Evolutionary conservation across 164 flowering plant species (phyloP), one percentile per base, ranked within the genome.

Genomic region (Santalum album): DNA sequence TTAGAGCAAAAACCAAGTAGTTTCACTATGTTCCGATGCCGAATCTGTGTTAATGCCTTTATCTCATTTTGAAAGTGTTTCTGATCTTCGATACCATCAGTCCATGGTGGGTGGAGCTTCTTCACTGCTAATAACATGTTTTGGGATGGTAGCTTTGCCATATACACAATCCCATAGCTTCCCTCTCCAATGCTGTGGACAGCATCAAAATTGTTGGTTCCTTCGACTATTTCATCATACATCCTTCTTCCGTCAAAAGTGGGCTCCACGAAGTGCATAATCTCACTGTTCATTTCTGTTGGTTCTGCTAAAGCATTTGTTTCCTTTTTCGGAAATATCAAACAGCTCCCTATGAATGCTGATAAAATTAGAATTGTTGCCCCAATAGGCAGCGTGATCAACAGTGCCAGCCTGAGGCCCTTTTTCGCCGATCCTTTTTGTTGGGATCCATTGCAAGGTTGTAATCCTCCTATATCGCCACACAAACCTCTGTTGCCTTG

Each of bases 11-110:
- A 59, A 12, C 51, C 62, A 19, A 24, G 40, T 9, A 58, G 54
- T 49, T 49, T 58, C 48, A 58, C 34, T 3, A 29, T 29, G 34
- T 29, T 29, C 34, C 34, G 34, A 29, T 29, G 40, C 16, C 40
- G 7, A n/a, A 58, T 58, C 26, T 49, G 51, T 59, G 62, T 59
- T 7, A 59, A 42, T 21, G 62, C 56, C 21, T 32, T 40, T 20
- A 59, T 51, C 42, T 59, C 62, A 10, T 49, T 59, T 12, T 15
- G 12, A 43, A 59, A 59, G 12, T 40, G 56, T 22, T 43, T 59
- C 6, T 51, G 44, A n/a, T 59, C 43, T 38, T 18, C 42, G 29
- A 51, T 27, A 0, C 40, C 57, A 20, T 25, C 21, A 21, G 17
- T 15, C 1, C 21, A 51, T n/a, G 21, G 14, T 36, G 40, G 51